phyloP scores from a whole-genome alignment of 1,284 basidiomycete genomes.

The Cutaneotrichosporon sp. region DNA sequence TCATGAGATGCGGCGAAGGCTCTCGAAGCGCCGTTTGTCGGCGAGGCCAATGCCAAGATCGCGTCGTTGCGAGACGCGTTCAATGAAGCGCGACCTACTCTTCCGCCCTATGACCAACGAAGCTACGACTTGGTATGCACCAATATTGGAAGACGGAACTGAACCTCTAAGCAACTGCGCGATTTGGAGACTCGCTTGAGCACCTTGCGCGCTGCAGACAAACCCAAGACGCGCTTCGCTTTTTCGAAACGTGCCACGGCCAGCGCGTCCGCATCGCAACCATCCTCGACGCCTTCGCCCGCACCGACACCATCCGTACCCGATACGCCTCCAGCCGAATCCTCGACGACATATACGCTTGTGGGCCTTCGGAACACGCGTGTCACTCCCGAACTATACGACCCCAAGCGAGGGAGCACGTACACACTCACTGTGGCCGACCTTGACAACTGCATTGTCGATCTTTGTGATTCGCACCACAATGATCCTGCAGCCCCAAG shows the following conservation, averaged over 20 bases:
- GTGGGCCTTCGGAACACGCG: slow-evolving; percentile 50
- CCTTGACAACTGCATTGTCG: slow-evolving; percentile 57
- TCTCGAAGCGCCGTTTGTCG: not conserved
- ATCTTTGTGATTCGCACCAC: slow-evolving; percentile 49
- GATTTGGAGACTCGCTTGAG: slow-evolving; percentile 56
- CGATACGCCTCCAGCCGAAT: slow-evolving; percentile 7
- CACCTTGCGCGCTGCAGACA: slow-evolving; percentile 49
- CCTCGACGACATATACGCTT: slow-evolving; percentile 23
- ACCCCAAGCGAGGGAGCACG: slow-evolving; percentile 1
- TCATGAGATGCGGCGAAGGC: slow-evolving; percentile 2
- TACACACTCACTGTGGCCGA: slow-evolving; percentile 30
- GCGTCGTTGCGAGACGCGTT: slow-evolving; percentile 43
- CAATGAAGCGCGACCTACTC: slow-evolving; percentile 56
- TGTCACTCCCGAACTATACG: not conserved
- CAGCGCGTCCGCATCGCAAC: not conserved
- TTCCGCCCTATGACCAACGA: slow-evolving; percentile 68
- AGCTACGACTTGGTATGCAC: slow-evolving; percentile 60
- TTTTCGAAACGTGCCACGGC: slow-evolving; percentile 58
- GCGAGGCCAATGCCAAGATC: slow-evolving; percentile 1
- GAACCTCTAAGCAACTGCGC: slow-evolving; percentile 56
- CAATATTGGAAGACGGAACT: not conserved
- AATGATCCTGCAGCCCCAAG: slow-evolving; percentile 46
- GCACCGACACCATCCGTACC: slow-evolving; percentile 11
- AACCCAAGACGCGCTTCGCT: slow-evolving; percentile 60
- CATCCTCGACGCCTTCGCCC: slow-evolving; percentile 18